A percentile compares a stretch with the other conserved stretches of the same genome.
phyloP scores from a whole-genome alignment of 2,329 filamentous ascomycete species.

The Penicillium sp. region DNA sequence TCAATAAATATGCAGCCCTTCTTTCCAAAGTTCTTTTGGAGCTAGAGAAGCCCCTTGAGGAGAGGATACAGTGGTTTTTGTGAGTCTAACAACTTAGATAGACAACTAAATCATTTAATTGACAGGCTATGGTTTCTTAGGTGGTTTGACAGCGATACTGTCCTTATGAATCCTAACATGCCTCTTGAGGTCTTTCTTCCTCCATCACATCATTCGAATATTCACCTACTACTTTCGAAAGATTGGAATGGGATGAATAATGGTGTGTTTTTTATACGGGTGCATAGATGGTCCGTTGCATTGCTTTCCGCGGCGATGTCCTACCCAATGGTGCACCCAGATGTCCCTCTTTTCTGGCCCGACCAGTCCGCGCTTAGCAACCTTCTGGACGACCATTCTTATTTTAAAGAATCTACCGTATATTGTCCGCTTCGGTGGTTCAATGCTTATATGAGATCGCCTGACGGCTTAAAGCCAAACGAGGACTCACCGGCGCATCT shows the following conservation, averaged over 20 bases:
- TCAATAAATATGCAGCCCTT: conserved; percentile 41
- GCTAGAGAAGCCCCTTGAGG: conserved; percentile 33
- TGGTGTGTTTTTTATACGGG: conserved; percentile 40
- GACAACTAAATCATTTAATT: no score
- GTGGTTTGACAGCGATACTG: conserved; percentile 40
- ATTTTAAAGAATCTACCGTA: not conserved
- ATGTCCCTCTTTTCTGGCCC: conserved; percentile 23
- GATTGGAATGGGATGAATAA: conserved; percentile 41
- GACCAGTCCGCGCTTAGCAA: conserved; percentile 30
- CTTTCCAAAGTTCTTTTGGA: conserved; percentile 37
- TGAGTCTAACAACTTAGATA: conserved; percentile 18
- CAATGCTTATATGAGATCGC: conserved; percentile 33
- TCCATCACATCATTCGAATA: conserved; percentile 30
- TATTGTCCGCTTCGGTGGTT: conserved; percentile 24
- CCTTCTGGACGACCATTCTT: conserved; percentile 26
- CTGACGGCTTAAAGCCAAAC: conserved; percentile 1
- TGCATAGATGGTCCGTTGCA: conserved; percentile 39
- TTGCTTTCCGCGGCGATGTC: conserved; percentile 34
- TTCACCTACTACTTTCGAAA: conserved; percentile 36
- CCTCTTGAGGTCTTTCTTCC: conserved; percentile 39
- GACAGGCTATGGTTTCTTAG: conserved; percentile 14
- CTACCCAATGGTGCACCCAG: conserved; percentile 28
- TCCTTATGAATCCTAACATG: conserved; percentile 40
- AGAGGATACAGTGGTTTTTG: conserved; percentile 44
- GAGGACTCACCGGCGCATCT: not conserved